These are phyloP conservation scores for Oryza meyeriana DNA, from an alignment of 176 grass and related monocot species.

Conservation along the genomic window DNA sequence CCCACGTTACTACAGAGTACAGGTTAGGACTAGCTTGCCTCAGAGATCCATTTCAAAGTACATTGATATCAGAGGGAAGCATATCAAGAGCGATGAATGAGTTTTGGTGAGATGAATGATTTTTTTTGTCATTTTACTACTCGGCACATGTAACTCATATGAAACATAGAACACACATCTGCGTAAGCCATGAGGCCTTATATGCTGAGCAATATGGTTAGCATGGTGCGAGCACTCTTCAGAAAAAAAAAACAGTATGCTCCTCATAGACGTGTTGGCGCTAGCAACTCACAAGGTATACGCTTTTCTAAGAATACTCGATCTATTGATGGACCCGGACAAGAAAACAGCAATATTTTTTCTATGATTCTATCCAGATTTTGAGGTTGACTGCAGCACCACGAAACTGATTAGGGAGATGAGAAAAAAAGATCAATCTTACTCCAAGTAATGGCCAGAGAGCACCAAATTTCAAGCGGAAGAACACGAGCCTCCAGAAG, in stretches of 20 bases:
- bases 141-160: too few relatives aligned
- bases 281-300: background rate
- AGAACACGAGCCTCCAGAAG: background rate
- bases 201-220: background rate
- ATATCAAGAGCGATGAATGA: too few relatives aligned
- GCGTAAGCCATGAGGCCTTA: background rate
- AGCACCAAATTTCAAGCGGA: background rate
- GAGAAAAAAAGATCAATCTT: background rate
- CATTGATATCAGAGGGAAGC: too few relatives aligned
- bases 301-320: background rate
- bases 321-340: background rate
- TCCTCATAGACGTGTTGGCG: background rate
- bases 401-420: background rate
- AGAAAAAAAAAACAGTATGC: background rate
- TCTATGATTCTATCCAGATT: background rate
- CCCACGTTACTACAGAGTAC: too few relatives aligned
- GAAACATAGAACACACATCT: background rate
- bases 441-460: background rate
- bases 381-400: background rate
- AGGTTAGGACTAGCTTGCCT: too few relatives aligned
- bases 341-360: background rate
- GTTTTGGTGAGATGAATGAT: too few relatives aligned
- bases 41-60: too few relatives aligned
- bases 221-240: background rate
- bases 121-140: too few relatives aligned